These are phyloP conservation scores for Gossypium longicalyx DNA, from an alignment of 345 rosid genomes.

Conservation along the genomic window DNA sequence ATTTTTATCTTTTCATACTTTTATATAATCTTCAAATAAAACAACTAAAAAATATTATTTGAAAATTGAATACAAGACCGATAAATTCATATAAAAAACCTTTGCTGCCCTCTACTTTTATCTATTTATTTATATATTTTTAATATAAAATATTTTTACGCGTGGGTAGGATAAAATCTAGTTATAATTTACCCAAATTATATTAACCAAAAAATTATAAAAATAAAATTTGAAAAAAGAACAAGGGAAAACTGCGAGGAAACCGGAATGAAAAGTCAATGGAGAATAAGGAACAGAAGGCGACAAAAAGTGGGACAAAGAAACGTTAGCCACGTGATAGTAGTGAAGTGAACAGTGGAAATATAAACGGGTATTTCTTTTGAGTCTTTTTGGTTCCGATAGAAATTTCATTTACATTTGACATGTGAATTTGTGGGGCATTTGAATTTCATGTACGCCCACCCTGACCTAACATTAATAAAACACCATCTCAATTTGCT, in stretches of 20 bases:
- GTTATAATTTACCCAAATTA: too few species aligned
- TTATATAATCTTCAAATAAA: too few species aligned
- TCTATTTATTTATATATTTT: too few species aligned
- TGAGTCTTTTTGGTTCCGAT: too few species aligned
- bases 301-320: not conserved
- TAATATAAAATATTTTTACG: too few species aligned
- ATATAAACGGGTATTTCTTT: not conserved
- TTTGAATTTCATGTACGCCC: not conserved
- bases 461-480: not conserved
- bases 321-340: constrained; percentile 12
- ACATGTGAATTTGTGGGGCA: not conserved
- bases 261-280: not conserved
- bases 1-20: too few species aligned
- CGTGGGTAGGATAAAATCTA: too few species aligned
- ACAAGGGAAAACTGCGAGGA: not conserved
- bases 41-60: too few species aligned
- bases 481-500: not conserved
- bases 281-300: not conserved
- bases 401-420: not conserved
- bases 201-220: too few species aligned
- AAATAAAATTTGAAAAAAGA: not conserved
- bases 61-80: rapidly evolving
- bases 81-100: too few species aligned
- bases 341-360: constrained; percentile 5
- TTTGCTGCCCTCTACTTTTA: too few species aligned